Evolutionary conservation across 352 stramenopile genomes (phyloP), one percentile per base, ranked within the genome.

Genomic region (Globisporangium cylindrosporum): DNA sequence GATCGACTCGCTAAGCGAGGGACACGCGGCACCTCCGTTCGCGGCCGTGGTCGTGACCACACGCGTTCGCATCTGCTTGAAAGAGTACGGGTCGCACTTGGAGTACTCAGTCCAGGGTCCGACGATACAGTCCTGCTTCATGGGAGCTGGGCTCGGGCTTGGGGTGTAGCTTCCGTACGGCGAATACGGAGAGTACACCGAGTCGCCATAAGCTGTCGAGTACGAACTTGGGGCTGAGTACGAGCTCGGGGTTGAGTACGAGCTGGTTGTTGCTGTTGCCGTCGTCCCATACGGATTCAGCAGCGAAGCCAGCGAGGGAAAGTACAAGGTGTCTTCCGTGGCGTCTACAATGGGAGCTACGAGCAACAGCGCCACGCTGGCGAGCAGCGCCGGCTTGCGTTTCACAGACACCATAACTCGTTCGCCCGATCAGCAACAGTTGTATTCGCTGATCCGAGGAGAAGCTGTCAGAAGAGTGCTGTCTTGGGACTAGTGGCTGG

Each of bases 61-160:
- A 24, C 77, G 77, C 22, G 69, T 76, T 54, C 72, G 75, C 18
- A 48, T 83, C 61, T 85, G 77, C 70, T 71, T 80, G 6, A 69
- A 64, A 25, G 73, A 74, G 1, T 58, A 62, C 1, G 61, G 38
- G 57, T 85, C 56, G 27, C 79, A 87, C 10, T 59, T 25, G 18
- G 70, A 72, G 63, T 62, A 84, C 12, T 34, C 58, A 8, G 72
- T 73, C 77, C 77, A 84, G 12, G 67, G 62, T 3, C 69, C 65
- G 14, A 84, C 77, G 27, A 79, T 62, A 24, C 77, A 84, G 68
- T 80, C 70, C 27, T 22, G 62, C 48, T 60, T 65, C n/a, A 22
- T 49, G 5, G 53, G 61, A 4, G 25, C 3, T 8, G 14, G 14
- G 5, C 38, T 48, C 18, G 3, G 38, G 5, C 14, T 48, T n/a